Evolutionary conservation across 1,284 basidiomycete genomes (phyloP).

Genomic region (Naganishia liquefaciens): DNA sequence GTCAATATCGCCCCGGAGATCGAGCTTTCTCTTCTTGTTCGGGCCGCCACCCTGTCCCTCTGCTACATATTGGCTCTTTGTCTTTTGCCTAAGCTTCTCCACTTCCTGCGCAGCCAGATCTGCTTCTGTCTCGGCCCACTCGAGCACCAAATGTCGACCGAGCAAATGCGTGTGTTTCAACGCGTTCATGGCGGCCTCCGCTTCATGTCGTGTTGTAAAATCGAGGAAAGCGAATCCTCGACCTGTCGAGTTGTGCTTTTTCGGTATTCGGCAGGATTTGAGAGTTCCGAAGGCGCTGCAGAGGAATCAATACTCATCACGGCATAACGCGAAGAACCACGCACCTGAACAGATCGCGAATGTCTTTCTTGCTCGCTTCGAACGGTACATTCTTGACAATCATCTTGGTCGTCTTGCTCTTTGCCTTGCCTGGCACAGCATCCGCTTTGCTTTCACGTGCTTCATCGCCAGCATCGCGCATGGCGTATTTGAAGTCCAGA

Average conservation of each 20-base stretch:
- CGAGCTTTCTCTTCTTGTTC: slow-evolving; percentile 50
- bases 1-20: slow-evolving; percentile 38
- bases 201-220: slow-evolving; percentile 81
- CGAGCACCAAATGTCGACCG: slow-evolving; percentile 87
- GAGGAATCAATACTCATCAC: slow-evolving; percentile 1
- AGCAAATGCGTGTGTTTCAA: slow-evolving; percentile 93
- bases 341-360: slow-evolving; percentile 81
- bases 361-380: slow-evolving; percentile 90
- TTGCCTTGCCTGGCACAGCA: slow-evolving; percentile 56
- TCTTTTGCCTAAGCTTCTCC: slow-evolving; percentile 73
- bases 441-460: slow-evolving; percentile 48
- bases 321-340: slow-evolving; percentile 47
- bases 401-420: slow-evolving; percentile 74
- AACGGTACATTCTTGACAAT: slow-evolving; percentile 98
- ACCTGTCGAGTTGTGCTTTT: slow-evolving; percentile 59
- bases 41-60: slow-evolving; percentile 38
- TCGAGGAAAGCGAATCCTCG: slow-evolving; percentile 97
- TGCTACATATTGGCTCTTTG: slow-evolving; percentile 49
- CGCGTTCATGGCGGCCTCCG: slow-evolving; percentile 77
- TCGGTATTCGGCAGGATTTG: slow-evolving; percentile 84
- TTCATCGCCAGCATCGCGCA: slow-evolving; percentile 72
- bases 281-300: slow-evolving; percentile 80
- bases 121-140: slow-evolving; percentile 82
- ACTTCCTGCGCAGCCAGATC: slow-evolving; percentile 62
- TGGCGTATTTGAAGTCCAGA: slow-evolving; percentile 81